Evolutionary conservation across 257 asterid species (phyloP).

Genomic region (Catharanthus roseus): DNA sequence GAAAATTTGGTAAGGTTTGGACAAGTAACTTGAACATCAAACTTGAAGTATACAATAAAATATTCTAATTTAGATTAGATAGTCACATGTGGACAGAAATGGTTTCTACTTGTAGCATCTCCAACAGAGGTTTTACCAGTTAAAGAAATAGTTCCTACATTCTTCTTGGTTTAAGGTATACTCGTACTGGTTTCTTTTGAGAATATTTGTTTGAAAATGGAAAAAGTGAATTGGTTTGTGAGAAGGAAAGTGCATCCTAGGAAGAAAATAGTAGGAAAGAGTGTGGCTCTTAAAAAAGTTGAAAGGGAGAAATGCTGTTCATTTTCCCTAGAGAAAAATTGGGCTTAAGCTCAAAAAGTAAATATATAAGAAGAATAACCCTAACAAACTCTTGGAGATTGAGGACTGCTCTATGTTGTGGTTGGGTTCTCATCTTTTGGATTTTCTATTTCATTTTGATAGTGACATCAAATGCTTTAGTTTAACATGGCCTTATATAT

Average conservation of each 20-base stretch:
- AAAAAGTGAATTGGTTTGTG: not conserved
- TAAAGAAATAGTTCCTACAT: not conserved
- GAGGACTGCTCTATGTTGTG: conserved; percentile 9
- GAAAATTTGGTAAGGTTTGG: not conserved
- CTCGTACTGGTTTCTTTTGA: no score
- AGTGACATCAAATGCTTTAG: not conserved
- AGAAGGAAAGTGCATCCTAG: no score
- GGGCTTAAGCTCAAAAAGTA: conserved; percentile 10
- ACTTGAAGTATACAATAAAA: not conserved
- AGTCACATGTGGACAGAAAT: not conserved
- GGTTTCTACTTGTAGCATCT: not conserved
- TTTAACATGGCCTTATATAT: not conserved
- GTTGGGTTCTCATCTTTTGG: conserved; percentile 8
- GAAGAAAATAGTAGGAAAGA: no score
- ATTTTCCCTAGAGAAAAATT: conserved; percentile 3
- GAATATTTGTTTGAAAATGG: no score
- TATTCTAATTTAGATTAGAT: not conserved
- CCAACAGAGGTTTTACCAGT: not conserved
- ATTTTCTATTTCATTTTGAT: not conserved
- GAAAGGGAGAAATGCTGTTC: conserved; percentile 2
- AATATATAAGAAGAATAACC: conserved; percentile 12
- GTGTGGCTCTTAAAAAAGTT: no score
- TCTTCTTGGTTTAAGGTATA: not conserved
- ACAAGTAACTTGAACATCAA: not conserved
- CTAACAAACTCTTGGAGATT: conserved; percentile 10